phyloP scores from a whole-genome alignment of 257 asterid genomes.

The Solanum ossicruentum region DNA sequence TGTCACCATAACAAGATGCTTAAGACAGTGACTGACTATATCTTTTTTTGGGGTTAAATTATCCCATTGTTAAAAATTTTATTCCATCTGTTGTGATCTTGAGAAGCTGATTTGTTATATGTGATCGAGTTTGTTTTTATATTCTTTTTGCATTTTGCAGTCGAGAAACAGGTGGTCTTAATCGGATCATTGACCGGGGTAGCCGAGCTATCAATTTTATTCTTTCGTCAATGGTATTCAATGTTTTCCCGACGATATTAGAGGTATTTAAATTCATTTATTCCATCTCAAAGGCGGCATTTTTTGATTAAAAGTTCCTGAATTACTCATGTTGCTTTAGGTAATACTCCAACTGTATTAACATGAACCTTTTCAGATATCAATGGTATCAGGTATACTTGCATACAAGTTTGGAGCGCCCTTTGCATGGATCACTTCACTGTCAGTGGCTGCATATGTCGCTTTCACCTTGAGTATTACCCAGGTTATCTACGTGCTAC shows the following conservation, averaged over 20 bases:
- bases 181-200: conserved; percentile 93
- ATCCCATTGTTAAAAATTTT: not conserved
- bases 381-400: conserved; percentile 95
- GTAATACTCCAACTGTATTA: conserved; percentile 13
- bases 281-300: not conserved
- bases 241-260: conserved; percentile 81
- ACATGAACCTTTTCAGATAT: conserved; percentile 55
- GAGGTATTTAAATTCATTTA: conserved; percentile 37
- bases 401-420: conserved; percentile 97
- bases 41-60: not conserved
- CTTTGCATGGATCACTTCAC: conserved; percentile 91
- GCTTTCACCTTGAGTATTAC: conserved; percentile 77
- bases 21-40: not conserved
- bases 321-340: not conserved
- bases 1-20: not conserved
- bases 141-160: conserved; percentile 26
- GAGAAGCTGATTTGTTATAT: not conserved
- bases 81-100: not conserved
- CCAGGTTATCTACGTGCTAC: conserved; percentile 41
- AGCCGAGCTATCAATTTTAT: conserved; percentile 96
- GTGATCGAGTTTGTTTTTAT: not conserved
- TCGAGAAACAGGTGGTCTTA: conserved; percentile 96
- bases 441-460: conserved; percentile 75
- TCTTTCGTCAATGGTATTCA: conserved; percentile 91
- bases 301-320: not conserved